Evolutionary conservation across 257 asterid species (phyloP), one percentile per base, ranked within the genome.

Genomic region (Mitragyna speciosa): DNA sequence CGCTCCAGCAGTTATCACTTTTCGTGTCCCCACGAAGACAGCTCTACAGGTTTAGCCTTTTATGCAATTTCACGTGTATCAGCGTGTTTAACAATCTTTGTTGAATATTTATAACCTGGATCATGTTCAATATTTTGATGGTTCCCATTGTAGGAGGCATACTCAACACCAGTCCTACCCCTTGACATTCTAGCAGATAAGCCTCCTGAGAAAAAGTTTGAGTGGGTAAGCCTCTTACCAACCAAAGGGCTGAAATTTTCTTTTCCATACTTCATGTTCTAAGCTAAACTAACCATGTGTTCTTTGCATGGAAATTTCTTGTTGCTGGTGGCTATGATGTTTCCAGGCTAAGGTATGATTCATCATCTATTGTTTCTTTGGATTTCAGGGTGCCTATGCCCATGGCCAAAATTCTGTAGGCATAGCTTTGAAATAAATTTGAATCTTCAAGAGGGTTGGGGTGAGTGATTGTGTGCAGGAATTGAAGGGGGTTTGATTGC

Each of bases 331-430:
- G 68, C 81, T 74, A 36, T 80, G 76, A 87, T 86, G 68, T 69
- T 76, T 80, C 75, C 87, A 95, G 98, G 97, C 97, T 73, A 95
- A 93, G 99, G 99, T 95, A 92, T 75, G 90, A 5, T 76, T 84
- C 76, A 19, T 66, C 48, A 69, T 68, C 41, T 76, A 51, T 51
- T 72, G 12, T 39, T 59, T 76, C 43, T 7, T 76, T 51, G 33
- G 22, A 65, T 63, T 80, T 77, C 20, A 43, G 30, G 45, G 26
- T 43, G 59, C 5, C 61, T 36, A 45, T 45, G 11, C 49, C 49
- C 10, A 20, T 28, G 48, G 30, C 33, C 26, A 24, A 49, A 43
- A 43, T 2, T 58, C 70, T 72, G 48, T 28, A 2, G 26, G 26
- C 70, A 26, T 11, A 58, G 6, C 2, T n/a, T 16, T 16, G 31